These are phyloP conservation scores for Hyphodiscus hymeniophilus DNA, from an alignment of 495 filamentous ascomycete species.

Conservation along the genomic window DNA sequence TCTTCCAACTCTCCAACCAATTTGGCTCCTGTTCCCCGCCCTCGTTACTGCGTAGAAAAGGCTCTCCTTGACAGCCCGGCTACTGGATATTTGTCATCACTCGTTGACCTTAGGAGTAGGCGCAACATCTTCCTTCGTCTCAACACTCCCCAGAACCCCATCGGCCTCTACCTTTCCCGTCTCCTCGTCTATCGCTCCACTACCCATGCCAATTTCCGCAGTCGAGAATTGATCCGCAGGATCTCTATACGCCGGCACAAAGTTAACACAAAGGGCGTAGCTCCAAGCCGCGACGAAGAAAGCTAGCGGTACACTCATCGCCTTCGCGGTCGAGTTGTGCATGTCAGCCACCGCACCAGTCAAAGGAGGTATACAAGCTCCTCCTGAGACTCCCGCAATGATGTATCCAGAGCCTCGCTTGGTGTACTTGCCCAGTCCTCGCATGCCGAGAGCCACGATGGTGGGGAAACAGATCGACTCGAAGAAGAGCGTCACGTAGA, in stretches of 20 bases:
- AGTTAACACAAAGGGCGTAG: constrained; percentile 54
- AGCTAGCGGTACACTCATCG: constrained; percentile 49
- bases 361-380: constrained; percentile 43
- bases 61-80: too few species aligned
- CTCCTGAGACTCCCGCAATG: constrained; percentile 49
- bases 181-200: background rate
- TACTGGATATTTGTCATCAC: too few species aligned
- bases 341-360: constrained; percentile 41
- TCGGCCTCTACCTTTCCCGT: constrained; percentile 22
- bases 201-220: constrained; percentile 41
- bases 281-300: constrained; percentile 51
- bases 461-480: constrained; percentile 56
- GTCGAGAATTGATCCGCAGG: constrained; percentile 52
- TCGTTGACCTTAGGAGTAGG: background rate
- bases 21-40: too few species aligned
- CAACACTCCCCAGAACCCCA: constrained; percentile 17
- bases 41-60: too few species aligned
- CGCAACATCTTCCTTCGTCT: constrained; percentile 1
- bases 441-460: constrained; percentile 53
- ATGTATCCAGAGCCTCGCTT: constrained; percentile 51
- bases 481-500: constrained; percentile 52
- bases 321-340: constrained; percentile 37
- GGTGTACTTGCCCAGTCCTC: constrained; percentile 50
- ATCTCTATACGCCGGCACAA: constrained; percentile 48
- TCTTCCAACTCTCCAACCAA: too few species aligned